Evolutionary conservation across 495 filamentous ascomycete species (phyloP).

Genomic region (Annulohypoxylon maeteangense): DNA sequence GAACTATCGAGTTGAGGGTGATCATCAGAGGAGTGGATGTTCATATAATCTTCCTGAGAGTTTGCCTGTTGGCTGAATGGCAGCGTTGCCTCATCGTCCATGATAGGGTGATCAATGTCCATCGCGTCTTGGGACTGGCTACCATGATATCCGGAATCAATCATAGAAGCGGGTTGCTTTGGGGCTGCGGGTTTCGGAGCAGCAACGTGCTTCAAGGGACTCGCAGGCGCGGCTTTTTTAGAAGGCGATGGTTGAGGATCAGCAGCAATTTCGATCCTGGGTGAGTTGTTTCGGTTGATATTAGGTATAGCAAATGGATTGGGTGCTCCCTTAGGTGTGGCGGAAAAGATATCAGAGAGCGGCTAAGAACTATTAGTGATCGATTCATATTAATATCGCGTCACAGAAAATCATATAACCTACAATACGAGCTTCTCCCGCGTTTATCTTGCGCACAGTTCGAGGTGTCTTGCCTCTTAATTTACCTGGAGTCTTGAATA

Average conservation of each 20-base stretch:
- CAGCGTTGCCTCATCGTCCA: conserved; percentile 36
- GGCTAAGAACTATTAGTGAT: conserved; percentile 67
- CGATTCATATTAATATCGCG: conserved; percentile 3
- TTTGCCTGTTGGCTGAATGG: conserved; percentile 37
- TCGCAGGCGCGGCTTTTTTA: conserved; percentile 20
- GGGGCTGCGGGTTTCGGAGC: conserved; percentile 27
- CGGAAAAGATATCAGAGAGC: conserved; percentile 80
- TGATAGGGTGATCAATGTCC: conserved; percentile 37
- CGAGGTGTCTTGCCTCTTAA: conserved; percentile 92
- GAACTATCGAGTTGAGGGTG: conserved; percentile 23
- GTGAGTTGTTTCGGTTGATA: conserved; percentile 49
- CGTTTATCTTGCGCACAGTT: conserved; percentile 76
- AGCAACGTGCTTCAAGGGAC: conserved; percentile 35
- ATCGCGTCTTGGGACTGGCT: conserved; percentile 62
- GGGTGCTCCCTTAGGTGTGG: conserved; percentile 56
- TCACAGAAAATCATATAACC: conserved; percentile 39
- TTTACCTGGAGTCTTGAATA: conserved; percentile 97
- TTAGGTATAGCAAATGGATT: conserved; percentile 58
- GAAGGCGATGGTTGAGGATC: conserved; percentile 43
- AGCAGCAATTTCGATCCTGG: conserved; percentile 53
- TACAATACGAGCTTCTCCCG: conserved; percentile 75
- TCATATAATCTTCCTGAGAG: conserved; percentile 23
- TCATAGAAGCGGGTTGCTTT: conserved; percentile 44
- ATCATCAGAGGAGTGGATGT: conserved; percentile 18
- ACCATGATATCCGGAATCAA: conserved; percentile 87